Evolutionary conservation across 345 rosid genomes (phyloP), one percentile per base, ranked within the genome.

Genomic region (Salix dunnii): DNA sequence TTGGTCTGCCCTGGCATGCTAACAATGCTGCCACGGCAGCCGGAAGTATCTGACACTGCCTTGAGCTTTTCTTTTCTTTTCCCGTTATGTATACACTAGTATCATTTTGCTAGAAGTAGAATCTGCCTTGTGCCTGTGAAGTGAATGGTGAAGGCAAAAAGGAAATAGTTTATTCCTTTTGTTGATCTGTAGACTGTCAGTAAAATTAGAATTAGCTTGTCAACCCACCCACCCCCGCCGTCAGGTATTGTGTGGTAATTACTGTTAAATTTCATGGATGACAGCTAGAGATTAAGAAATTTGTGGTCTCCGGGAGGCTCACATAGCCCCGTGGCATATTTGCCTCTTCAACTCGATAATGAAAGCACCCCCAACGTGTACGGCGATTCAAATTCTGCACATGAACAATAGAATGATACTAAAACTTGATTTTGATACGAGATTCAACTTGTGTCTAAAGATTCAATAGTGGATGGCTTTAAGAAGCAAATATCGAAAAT

Each of bases 21-120:
- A 82, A 76, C 72, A 81, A 61, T 72, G 80, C 81, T 7, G 81
- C 80, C 21, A 77, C 86, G 6, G 83, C 87, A 7, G 85, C 83
- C 53, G 75, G 79, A 12, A 30, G 79, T 14, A 61, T 82, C 67
- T 82, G 64, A 76, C 23, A 33, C 53, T 68, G 43, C 76, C 35
- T 25, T 53, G 12, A 38, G 36, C 28, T 20, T 61, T 70, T 40
- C 31, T 73, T 49, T 72, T 31, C 33, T 36, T 61, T 58, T 60
- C 30, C 72, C 42, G n/a, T 71, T 12, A 7, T 70, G 49, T 66
- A 55, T 60, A 75, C 35, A 30, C 74, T 67, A 61, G 38, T 48
- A 70, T 74, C 67, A 68, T 70, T 73, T 76, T 27, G 72, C 63
- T 58, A n/a, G 61, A 69, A 78, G 86, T 76, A 84, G 83, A 80